Conservation (phyloP, 768 basidiomycete species). For the Tylopilus vinaceipallidus region DNA sequence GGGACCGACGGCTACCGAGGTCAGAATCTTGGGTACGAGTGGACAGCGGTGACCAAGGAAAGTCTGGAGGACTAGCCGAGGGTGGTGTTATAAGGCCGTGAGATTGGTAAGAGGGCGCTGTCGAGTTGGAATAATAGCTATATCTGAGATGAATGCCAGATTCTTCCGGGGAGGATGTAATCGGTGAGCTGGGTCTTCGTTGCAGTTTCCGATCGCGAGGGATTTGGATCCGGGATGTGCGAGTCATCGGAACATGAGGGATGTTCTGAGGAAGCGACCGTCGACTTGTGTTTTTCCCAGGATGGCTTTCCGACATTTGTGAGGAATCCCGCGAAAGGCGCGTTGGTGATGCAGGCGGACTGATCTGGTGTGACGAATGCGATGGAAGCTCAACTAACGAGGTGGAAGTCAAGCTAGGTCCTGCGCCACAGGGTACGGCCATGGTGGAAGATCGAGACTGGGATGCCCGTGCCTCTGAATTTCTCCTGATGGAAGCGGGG, state of each 20-base stretch:
- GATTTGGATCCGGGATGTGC: constrained; percentile 16
- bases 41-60: not conserved
- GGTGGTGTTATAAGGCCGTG: constrained; percentile 5
- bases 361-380: not conserved
- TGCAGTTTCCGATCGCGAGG: constrained; percentile 5
- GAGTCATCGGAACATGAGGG: not conserved
- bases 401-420: not conserved
- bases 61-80: constrained; percentile 3
- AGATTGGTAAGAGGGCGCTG: not conserved
- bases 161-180: constrained; percentile 21
- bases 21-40: not conserved
- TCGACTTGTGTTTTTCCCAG: not conserved
- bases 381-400: not conserved
- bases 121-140: not conserved
- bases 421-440: not conserved
- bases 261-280: constrained; percentile 5
- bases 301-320: not conserved
- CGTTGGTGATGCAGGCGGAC: not conserved
- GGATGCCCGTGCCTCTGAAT: not conserved
- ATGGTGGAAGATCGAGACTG: not conserved
- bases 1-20: not conserved
- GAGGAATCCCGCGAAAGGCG: constrained; percentile 4
- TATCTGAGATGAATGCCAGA: constrained; percentile 5
- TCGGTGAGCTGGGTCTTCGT: constrained; percentile 7
- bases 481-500: constrained; percentile 7